Conservation (phyloP, 495 filamentous ascomycete genomes). For the Annulohypoxylon maeteangense region DNA sequence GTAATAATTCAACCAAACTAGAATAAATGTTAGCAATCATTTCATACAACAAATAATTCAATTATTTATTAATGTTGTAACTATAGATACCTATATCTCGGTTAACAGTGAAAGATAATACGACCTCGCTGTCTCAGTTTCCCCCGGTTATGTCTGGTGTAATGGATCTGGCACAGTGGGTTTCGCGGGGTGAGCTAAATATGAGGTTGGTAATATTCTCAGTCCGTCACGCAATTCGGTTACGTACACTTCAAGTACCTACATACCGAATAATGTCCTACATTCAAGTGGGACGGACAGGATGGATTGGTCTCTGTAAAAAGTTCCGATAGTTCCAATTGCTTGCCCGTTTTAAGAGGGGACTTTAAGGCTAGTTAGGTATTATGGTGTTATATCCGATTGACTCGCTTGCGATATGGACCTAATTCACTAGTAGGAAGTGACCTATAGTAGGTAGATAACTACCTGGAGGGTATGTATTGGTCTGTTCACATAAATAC, state of each 20-base stretch:
- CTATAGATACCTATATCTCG: too few relatives aligned
- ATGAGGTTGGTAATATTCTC: constrained; percentile 31
- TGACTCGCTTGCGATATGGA: not conserved
- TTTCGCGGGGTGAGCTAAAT: constrained; percentile 28
- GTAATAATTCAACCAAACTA: not conserved
- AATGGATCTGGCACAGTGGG: constrained; percentile 25
- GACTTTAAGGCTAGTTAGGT: not conserved
- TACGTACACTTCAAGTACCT: constrained; percentile 21
- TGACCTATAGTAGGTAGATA: not conserved
- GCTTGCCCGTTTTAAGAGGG: not conserved
- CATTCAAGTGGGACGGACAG: not conserved
- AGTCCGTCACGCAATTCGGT: constrained; percentile 33
- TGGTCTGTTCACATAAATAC: not conserved
- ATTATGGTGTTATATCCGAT: not conserved
- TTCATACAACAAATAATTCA: too few relatives aligned
- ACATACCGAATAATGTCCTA: not conserved
- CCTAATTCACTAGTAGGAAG: not conserved
- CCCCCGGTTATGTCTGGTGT: constrained; percentile 16
- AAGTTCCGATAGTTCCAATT: not conserved
- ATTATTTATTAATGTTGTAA: not conserved
- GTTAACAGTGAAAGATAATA: not conserved
- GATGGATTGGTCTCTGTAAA: too few relatives aligned
- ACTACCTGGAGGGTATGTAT: too few relatives aligned
- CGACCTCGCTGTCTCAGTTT: constrained; percentile 7
- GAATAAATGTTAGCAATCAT: not conserved